Conservation (phyloP, 495 filamentous ascomycete genomes). For the Penicillium arizonense region DNA sequence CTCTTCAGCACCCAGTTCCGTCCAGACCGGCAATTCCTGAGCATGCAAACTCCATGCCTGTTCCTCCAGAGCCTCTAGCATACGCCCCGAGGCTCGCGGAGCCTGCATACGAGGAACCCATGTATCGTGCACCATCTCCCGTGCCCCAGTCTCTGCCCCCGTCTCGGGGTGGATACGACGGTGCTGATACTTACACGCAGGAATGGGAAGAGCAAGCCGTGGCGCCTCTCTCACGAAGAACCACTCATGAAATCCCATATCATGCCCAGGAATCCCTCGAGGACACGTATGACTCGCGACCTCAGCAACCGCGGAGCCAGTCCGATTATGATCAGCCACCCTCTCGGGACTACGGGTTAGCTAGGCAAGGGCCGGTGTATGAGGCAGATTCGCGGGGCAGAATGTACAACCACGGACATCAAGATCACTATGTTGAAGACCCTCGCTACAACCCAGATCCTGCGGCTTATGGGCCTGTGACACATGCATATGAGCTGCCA, state of each 20-base stretch:
- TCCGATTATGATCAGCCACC: constrained; percentile 29
- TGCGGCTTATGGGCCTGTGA: constrained; percentile 19
- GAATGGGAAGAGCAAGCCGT: constrained; percentile 27
- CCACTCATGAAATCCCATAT: constrained; percentile 24
- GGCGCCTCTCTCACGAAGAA: constrained; percentile 19
- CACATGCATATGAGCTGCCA: constrained; percentile 11
- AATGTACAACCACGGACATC: constrained; percentile 13
- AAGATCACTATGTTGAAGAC: constrained; percentile 17
- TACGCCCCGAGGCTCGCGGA: constrained; percentile 26
- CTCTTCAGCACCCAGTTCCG: constrained; percentile 21
- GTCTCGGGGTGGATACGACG: constrained; percentile 26
- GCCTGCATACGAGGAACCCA: constrained; percentile 19
- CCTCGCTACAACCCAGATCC: constrained; percentile 24
- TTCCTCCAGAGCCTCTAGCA: constrained; percentile 14
- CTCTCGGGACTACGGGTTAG: constrained; percentile 26
- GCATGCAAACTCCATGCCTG: constrained; percentile 21
- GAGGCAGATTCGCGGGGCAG: constrained; percentile 16
- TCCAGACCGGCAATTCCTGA: constrained; percentile 26
- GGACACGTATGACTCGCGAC: constrained; percentile 22
- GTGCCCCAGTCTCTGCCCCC: constrained; percentile 6
- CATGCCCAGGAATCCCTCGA: constrained; percentile 17
- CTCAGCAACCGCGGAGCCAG: constrained; percentile 19
- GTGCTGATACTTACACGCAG: constrained; percentile 26
- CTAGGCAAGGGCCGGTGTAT: constrained; percentile 22
- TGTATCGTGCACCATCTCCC: constrained; percentile 19